Evolutionary conservation across 176 grass and related monocot species (phyloP), one percentile per base, ranked within the genome.

Genomic region (Tuctoria greenei): DNA sequence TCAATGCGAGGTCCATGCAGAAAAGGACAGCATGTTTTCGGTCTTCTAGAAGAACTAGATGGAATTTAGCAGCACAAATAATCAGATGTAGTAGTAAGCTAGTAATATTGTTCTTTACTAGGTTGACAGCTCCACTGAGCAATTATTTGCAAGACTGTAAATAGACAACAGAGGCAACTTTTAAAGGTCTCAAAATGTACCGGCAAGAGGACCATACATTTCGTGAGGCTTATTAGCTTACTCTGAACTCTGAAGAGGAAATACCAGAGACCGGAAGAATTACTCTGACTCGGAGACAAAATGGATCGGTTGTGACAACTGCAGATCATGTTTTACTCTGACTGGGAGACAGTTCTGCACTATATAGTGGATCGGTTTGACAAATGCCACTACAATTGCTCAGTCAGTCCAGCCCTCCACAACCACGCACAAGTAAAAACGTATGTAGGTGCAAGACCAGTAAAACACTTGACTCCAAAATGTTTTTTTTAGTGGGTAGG

Each of bases 1-100:
- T 79, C 86, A 79, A 83, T 74, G 79, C 63, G 61, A 83, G 86
- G 80, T 79, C 80, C 86, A 79, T 64, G 38, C 26, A 80, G 80
- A 84, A 24, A 88, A 75, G 16, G 76, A 84, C 76, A 16, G 63
- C 61, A 20, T 58, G 20, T 12, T 61, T 35, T 44, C 55, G 7
- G 25, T 65, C 75, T 71, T 80, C 71, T 66, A 76, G 86, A 80
- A 58, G 50, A 54, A 66, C 4, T 8, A 16, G 14, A 72, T 54
- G 67, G 31, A 74, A n/a, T 58, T 67, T 60, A 41, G 39, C 59
- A 25, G 66, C 73, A 10, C 38, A 35, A 49, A 15, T 39, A 42
- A 49, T 78, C 55, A 18, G 78, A 41, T 77, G 18, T n/a, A 67
- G 28, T 57, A 55, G 10, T 47, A 21, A 15, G 52, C 27, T 59